Conservation (phyloP, 371 early-diverging fungal genomes). For the Apophysomyces variabilis region DNA sequence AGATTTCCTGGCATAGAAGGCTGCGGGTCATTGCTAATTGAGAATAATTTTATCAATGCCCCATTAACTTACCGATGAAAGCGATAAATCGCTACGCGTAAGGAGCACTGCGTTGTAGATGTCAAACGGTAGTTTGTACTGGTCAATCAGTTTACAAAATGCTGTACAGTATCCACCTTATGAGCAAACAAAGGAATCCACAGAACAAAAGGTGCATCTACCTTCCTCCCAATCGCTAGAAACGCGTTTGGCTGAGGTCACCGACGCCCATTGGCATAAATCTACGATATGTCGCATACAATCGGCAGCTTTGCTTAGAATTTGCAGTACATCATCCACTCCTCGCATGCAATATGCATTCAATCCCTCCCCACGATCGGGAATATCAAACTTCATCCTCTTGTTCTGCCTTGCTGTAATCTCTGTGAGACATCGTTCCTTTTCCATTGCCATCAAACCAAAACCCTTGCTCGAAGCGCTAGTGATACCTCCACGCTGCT, state of each 20-base stretch:
- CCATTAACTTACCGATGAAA: slow-evolving; percentile 41
- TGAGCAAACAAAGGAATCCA: background rate
- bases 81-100: slow-evolving; percentile 46
- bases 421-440: background rate
- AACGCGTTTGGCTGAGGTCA: slow-evolving; percentile 29
- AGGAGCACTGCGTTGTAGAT: slow-evolving; percentile 48
- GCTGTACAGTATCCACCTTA: slow-evolving; percentile 20
- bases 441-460: background rate
- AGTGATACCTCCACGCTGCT: slow-evolving; percentile 2
- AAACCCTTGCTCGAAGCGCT: background rate
- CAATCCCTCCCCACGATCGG: slow-evolving; percentile 34
- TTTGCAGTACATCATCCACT: slow-evolving; percentile 45
- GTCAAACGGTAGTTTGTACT: slow-evolving; percentile 48
- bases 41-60: background rate
- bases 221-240: slow-evolving; percentile 42
- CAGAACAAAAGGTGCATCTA: slow-evolving; percentile 10
- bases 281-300: slow-evolving; percentile 45
- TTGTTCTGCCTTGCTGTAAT: slow-evolving; percentile 15
- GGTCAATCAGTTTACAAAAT: slow-evolving; percentile 38
- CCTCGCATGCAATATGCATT: slow-evolving; percentile 48
- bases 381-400: slow-evolving; percentile 18
- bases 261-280: slow-evolving; percentile 46
- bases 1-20: slow-evolving; percentile 52
- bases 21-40: slow-evolving; percentile 15
- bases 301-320: slow-evolving; percentile 45